These are phyloP conservation scores for Corymbia citriodora DNA, from an alignment of 441 rosid genomes.

Conservation along the genomic window DNA sequence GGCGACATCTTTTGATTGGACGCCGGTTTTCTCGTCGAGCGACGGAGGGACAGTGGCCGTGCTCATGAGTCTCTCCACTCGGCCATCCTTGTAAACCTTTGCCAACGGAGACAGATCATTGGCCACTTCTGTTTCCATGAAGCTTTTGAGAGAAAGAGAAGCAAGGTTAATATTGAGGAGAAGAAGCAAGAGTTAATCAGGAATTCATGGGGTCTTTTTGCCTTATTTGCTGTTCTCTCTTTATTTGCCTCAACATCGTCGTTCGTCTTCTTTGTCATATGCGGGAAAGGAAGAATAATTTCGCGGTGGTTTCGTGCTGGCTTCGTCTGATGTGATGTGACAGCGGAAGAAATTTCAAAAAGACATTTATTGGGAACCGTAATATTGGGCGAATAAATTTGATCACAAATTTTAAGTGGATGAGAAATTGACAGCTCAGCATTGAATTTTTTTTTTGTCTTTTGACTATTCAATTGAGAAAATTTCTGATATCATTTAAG, in stretches of 20 bases:
- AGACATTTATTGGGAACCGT: too few species aligned
- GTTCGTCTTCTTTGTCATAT: not conserved
- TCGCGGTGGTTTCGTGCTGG: too few species aligned
- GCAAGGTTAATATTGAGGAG: not conserved
- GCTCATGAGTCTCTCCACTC: conserved; percentile 5
- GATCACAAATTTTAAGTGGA: too few species aligned
- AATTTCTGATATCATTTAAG: too few species aligned
- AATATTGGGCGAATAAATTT: too few species aligned
- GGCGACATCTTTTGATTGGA: conserved; percentile 7
- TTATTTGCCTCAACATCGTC: not conserved
- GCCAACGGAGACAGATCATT: not conserved
- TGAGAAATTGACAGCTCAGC: too few species aligned
- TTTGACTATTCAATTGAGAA: too few species aligned
- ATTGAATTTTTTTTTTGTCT: too few species aligned
- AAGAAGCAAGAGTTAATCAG: not conserved
- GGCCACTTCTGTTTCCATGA: not conserved
- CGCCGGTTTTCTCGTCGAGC: not conserved
- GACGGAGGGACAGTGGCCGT: conserved; percentile 4
- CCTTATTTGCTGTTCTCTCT: not conserved
- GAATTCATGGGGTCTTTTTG: not conserved
- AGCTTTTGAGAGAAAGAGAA: not conserved
- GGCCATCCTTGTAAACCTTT: conserved; percentile 6
- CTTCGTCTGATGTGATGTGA: too few species aligned
- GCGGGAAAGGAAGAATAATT: not conserved
- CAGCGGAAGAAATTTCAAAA: too few species aligned